Evolutionary conservation across 2,329 filamentous ascomycete species (phyloP), one percentile per base, ranked within the genome.

Genomic region (Alternaria sp.): DNA sequence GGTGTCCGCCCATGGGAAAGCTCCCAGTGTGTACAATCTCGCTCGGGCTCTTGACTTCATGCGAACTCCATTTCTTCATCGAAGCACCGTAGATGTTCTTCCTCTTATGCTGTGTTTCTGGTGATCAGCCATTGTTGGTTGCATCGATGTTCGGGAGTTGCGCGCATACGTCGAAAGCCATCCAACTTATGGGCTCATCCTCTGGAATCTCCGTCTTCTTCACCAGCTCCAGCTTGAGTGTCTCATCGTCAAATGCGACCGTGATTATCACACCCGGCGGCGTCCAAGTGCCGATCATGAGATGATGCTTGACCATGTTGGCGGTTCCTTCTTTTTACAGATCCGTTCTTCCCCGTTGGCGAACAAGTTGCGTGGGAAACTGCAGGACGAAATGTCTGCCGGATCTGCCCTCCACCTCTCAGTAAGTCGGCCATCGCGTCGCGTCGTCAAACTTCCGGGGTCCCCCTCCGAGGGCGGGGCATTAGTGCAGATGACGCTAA

Each of bases 51-150:
- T 89, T 87, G 72, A 96, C 90, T 46, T 88, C 83, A 78, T 92
- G 94, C 77, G 90, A 93, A 51, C 90, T 90, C 92, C 92, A 97
- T 78, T 93, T 94, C 85, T 97, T 97, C 92, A 95, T 95, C 62
- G 92, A 92, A 4, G 93, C 90, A 72, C 93, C 93, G 78, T 97
- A 97, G 62, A 97, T 90, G 77, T 91, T 90, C 80, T 93, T 94
- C 74, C 90, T 91, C 63, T 86, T 83, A 80, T 96, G 92, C 90
- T 94, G 74, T 54, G 58, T 18, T 9, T 27, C 52, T 30, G 6
- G 34, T 54, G 30, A 50, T 72, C 50, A 72, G 70, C 62, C 51
- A 64, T 46, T 59, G 55, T 54, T 41, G 44, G 43, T 36, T 40
- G 44, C 40, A 46, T 41, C 51, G 16, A 18, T 3, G 4, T 7